Percentiles rank a stretch among this genome's conserved stretches.
These are phyloP conservation scores for Saccharomycopsis fodiens DNA, from an alignment of 805 yeast genomes.

Conservation along the genomic window DNA sequence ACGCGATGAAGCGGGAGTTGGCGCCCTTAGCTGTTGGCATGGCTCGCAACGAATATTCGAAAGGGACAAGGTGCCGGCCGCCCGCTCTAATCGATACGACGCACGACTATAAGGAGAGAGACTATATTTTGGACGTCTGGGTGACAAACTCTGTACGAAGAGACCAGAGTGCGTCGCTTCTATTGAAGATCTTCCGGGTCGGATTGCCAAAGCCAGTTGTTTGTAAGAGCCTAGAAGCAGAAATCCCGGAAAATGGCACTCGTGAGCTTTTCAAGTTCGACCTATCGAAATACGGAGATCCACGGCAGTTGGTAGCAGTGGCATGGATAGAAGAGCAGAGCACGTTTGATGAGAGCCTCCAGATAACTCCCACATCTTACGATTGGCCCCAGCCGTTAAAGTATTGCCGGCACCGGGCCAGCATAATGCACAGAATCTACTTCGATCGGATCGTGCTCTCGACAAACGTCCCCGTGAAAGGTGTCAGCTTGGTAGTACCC, in stretches of 20 bases:
- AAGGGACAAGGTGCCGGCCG: conserved; percentile 28
- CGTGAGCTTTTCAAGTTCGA: conserved; percentile 14
- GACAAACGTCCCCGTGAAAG: conserved; percentile 36
- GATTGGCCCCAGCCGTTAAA: conserved; percentile 41
- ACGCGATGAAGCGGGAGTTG: conserved; percentile 38
- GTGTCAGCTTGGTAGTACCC: conserved; percentile 31
- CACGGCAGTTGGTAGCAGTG: background rate
- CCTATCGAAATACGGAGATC: background rate
- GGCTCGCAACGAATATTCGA: conserved; percentile 13
- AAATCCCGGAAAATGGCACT: conserved; percentile 10
- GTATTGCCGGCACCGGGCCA: conserved; percentile 21
- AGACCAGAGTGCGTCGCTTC: background rate
- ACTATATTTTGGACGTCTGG: conserved; percentile 33
- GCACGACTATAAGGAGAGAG: conserved; percentile 26
- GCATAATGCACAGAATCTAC: conserved; percentile 21
- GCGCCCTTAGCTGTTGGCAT: conserved; percentile 21
- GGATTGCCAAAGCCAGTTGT: background rate
- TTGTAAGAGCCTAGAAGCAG: conserved; percentile 4
- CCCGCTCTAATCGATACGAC: conserved; percentile 19
- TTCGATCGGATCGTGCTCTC: conserved; percentile 25
- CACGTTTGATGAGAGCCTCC: background rate
- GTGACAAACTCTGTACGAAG: conserved; percentile 30
- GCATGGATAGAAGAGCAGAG: no score
- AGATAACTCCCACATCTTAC: conserved; percentile 28
- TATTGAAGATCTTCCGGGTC: background rate